Conservation (phyloP, 202 grass and related monocot species). For the Digitaria exilis region DNA sequence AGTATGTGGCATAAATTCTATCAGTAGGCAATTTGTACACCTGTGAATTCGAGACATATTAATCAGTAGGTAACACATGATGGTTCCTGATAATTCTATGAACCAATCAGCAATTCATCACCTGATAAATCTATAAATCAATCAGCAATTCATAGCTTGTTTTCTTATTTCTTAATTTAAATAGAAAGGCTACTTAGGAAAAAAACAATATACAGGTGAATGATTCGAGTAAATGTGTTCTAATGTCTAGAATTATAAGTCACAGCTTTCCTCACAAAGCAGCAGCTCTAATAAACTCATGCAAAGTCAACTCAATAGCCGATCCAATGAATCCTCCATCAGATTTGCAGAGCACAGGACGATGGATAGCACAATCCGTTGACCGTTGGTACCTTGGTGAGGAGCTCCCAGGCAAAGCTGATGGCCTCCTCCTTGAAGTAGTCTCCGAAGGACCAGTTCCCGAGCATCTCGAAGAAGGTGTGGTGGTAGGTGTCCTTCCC, state of each 20-base stretch:
- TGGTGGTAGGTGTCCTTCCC: conserved; percentile 99
- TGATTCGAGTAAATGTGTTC: background rate
- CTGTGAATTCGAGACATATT: conserved; percentile 48
- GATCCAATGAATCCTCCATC: background rate
- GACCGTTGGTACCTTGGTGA: conserved; percentile 61
- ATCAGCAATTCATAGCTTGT: background rate
- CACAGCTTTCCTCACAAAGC: background rate
- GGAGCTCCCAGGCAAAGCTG: conserved; percentile 90
- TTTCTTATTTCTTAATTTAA: background rate
- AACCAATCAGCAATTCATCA: background rate
- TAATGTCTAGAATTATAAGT: background rate
- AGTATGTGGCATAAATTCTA: conserved; percentile 95
- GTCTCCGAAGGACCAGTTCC: conserved; percentile 94
- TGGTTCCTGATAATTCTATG: background rate
- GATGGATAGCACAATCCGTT: background rate
- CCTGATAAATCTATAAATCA: conserved; percentile 1
- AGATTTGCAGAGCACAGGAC: conserved; percentile 5
- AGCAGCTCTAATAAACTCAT: background rate
- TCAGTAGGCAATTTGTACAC: conserved; percentile 90
- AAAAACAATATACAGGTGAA: background rate
- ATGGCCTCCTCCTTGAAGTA: conserved; percentile 97
- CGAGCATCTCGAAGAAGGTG: conserved; percentile 99
- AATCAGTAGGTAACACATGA: conserved; percentile 23
- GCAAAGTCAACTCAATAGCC: background rate
- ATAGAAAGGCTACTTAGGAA: background rate